phyloP scores from a whole-genome alignment of 768 basidiomycete species.

The Mycena vitilis region DNA sequence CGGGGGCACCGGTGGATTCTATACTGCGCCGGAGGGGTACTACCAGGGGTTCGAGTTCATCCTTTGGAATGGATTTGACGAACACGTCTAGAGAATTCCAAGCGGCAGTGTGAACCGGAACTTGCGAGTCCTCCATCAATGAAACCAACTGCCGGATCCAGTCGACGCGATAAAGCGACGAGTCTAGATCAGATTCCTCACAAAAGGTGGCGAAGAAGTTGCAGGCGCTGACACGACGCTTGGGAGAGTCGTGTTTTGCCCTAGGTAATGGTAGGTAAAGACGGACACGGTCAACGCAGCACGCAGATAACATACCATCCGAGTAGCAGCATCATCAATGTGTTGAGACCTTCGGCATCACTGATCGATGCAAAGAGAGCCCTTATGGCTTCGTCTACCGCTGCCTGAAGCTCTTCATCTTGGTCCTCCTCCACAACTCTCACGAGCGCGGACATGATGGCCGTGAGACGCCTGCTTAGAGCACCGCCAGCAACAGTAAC shows the following conservation, averaged over 20 bases:
- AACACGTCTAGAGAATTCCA: conserved; percentile 87
- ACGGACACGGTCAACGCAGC: background rate
- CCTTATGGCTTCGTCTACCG: conserved; percentile 79
- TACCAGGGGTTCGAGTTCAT: conserved; percentile 91
- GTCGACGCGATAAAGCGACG: conserved; percentile 88
- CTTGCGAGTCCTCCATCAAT: conserved; percentile 81
- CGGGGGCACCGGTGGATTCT: conserved; percentile 85
- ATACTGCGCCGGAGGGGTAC: conserved; percentile 90
- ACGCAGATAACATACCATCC: conserved; percentile 76
- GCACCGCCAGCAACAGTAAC: conserved; percentile 95
- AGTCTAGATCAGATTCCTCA: conserved; percentile 83
- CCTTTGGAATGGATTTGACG: conserved; percentile 91
- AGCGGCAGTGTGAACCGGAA: conserved; percentile 83
- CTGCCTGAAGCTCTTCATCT: conserved; percentile 76
- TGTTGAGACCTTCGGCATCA: conserved; percentile 91
- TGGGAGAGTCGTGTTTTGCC: conserved; percentile 81
- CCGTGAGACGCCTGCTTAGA: conserved; percentile 82
- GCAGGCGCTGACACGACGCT: conserved; percentile 83
- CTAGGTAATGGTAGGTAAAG: conserved; percentile 52
- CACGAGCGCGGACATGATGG: conserved; percentile 84
- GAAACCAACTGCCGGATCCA: conserved; percentile 94
- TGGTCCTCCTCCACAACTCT: conserved; percentile 76
- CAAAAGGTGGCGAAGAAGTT: conserved; percentile 86
- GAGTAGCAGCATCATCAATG: conserved; percentile 87
- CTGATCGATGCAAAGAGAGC: conserved; percentile 82